Base-by-base conservation (phyloP, 192 early-diverging fungal species). In the Podila minutissima region DNA sequence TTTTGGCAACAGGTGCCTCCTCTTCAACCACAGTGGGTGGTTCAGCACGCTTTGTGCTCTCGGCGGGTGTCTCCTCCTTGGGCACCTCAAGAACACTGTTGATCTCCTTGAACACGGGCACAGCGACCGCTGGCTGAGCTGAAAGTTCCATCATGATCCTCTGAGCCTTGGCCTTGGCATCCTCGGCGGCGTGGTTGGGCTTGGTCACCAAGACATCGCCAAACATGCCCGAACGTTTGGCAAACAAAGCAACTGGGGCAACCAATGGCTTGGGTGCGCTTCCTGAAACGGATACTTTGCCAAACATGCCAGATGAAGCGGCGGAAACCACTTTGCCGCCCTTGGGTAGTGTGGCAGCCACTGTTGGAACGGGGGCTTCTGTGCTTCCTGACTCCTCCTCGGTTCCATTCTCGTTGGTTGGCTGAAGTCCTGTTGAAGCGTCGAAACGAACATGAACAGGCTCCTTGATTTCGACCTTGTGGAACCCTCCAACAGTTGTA, bases 361-460 rank as follows among this genome's bases (percentile, higher is more conserved):
- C 10, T 66, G 22, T 31, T 15, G 59, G 19, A 6, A 1, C 15
- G 10, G 53, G 24, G n/a, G 38, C 29, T 10, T 50, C 46, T n/a
- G 59, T 13, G 2, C 49, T 55, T 22, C 53, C 53, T 24, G 53
- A 19, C 53, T 26, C 53, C n/a, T 53, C 19, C 53, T 24, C 9
- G n/a, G 53, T 4, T 24, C 20, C 24, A 13, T 51, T 51, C 48
- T 72, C 70, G 5, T 69, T 66, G 15, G 71, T 73, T 59, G 51
- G 59, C n/a, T 81, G 77, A 6, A 81, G 66, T 55, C 77, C 77
- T n/a, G 77, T 81, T 55, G 62, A 66, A 15, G 77, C 71, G 49
- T 81, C 71, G 29, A 81, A 81, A 4, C 77, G 77, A 15, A 81
- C 67, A 65, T 81, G 77, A 1, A 66, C 66, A 28, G 77, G 71